Conservation (phyloP, 805 yeast genomes). For the Naumovozyma castellii region DNA sequence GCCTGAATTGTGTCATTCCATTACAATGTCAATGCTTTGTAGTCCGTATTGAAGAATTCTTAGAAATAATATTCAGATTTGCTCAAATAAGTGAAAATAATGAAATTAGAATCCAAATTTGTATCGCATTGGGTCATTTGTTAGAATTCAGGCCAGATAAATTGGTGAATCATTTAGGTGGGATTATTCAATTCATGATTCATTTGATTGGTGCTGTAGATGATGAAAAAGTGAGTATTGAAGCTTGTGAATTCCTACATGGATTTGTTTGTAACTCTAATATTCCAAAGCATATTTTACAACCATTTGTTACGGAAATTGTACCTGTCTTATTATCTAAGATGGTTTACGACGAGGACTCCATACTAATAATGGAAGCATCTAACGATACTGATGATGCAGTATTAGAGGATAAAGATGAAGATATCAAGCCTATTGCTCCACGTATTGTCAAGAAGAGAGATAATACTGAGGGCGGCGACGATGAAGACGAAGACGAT, state of each 20-base stretch:
- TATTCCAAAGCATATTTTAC: slow-evolving; percentile 43
- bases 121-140: slow-evolving; percentile 62
- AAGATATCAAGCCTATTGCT: slow-evolving; percentile 77
- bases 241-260: slow-evolving; percentile 86
- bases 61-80: slow-evolving; percentile 54
- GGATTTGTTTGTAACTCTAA: slow-evolving; percentile 57
- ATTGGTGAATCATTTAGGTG: slow-evolving; percentile 67
- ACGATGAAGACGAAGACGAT: slow-evolving; percentile 63
- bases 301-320: slow-evolving; percentile 49
- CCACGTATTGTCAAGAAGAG: slow-evolving; percentile 51
- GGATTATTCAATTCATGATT: slow-evolving; percentile 75
- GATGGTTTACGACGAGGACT: slow-evolving; percentile 85
- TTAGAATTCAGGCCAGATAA: slow-evolving; percentile 75
- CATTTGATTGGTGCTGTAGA: slow-evolving; percentile 55
- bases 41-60: slow-evolving; percentile 54
- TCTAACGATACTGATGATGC: slow-evolving; percentile 56
- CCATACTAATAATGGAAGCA: slow-evolving; percentile 53
- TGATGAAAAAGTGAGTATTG: slow-evolving; percentile 72
- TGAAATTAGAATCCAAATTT: slow-evolving; percentile 61
- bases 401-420: slow-evolving; percentile 67
- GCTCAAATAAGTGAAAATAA: slow-evolving; percentile 50
- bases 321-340: slow-evolving; percentile 70
- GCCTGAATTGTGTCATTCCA: slow-evolving; percentile 69
- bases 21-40: slow-evolving; percentile 57
- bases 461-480: slow-evolving; percentile 41